Percentiles rank a stretch among this genome's conserved stretches.
phyloP scores from a whole-genome alignment of 345 rosid species.

The Bretschneidera sinensis region DNA sequence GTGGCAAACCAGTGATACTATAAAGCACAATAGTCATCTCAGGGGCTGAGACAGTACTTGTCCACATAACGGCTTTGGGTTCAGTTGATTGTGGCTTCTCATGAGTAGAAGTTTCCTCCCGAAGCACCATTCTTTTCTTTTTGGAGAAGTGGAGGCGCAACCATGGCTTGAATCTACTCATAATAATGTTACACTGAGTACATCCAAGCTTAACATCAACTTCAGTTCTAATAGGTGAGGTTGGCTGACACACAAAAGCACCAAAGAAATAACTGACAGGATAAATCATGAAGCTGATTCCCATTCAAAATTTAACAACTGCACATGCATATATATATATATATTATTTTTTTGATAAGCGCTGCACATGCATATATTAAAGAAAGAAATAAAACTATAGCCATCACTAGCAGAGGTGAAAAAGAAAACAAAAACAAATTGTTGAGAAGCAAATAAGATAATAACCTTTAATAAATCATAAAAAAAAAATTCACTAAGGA shows the following conservation, averaged over 20 bases:
- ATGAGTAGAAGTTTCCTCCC: conserved; percentile 36
- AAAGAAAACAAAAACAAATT: too few species aligned
- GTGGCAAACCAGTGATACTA: conserved; percentile 47
- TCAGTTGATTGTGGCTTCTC: conserved; percentile 47
- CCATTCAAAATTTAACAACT: neutral
- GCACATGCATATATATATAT: neutral
- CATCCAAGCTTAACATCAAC: conserved; percentile 96
- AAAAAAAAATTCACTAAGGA: too few species aligned
- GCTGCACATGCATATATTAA: too few species aligned
- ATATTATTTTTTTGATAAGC: too few species aligned
- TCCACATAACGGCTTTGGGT: conserved; percentile 73
- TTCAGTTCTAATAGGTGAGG: conserved; percentile 79
- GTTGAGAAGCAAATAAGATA: too few species aligned
- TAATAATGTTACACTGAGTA: conserved; percentile 65
- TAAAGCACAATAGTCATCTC: conserved; percentile 80
- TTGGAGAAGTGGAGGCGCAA: conserved; percentile 56
- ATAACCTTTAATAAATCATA: too few species aligned
- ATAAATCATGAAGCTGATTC: conserved; percentile 3
- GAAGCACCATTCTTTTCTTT: conserved; percentile 66
- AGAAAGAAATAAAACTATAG: neutral
- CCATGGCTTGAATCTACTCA: conserved; percentile 82
- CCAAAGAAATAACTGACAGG: conserved; percentile 8
- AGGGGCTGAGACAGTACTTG: conserved; percentile 92
- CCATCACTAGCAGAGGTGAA: too few species aligned
- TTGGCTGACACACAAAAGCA: conserved; percentile 51